Percentiles rank a stretch among this genome's conserved stretches.
These are phyloP conservation scores for Metschnikowia rubicola DNA, from an alignment of 805 yeast species.

Conservation along the genomic window DNA sequence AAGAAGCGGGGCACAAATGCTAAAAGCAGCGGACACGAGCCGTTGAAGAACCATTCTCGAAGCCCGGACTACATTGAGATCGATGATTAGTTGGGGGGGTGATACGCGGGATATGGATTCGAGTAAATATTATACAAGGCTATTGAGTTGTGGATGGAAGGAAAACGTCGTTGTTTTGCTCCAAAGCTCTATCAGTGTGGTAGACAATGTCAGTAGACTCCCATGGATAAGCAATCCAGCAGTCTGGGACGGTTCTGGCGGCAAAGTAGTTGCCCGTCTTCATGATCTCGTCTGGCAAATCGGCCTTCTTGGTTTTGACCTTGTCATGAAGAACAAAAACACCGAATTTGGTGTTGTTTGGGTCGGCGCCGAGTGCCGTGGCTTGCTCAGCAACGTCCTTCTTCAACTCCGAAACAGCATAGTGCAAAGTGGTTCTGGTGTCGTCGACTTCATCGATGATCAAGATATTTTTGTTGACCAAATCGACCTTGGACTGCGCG, in stretches of 20 bases:
- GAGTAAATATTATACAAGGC: slow-evolving; percentile 1
- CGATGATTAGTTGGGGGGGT: slow-evolving; percentile 34
- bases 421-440: slow-evolving; percentile 84
- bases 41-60: slow-evolving; percentile 59
- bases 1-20: slow-evolving; percentile 62
- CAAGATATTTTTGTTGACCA: slow-evolving; percentile 75
- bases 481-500: slow-evolving; percentile 50
- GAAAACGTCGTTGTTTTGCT: slow-evolving; percentile 67
- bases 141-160: slow-evolving; percentile 31
- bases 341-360: slow-evolving; percentile 63
- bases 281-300: slow-evolving; percentile 61
- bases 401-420: slow-evolving; percentile 73
- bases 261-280: slow-evolving; percentile 64
- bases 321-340: slow-evolving; percentile 84
- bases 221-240: slow-evolving; percentile 92
- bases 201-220: slow-evolving; percentile 77
- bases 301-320: slow-evolving; percentile 75
- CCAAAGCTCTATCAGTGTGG: slow-evolving; percentile 62
- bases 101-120: too few relatives aligned
- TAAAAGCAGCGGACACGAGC: slow-evolving; percentile 34
- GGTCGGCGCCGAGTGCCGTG: slow-evolving; percentile 50
- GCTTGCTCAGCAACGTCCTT: slow-evolving; percentile 62
- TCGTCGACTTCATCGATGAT: slow-evolving; percentile 92
- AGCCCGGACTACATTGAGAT: slow-evolving; percentile 82
- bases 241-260: slow-evolving; percentile 71